Evolutionary conservation across 1,284 basidiomycete genomes (phyloP).

Genomic region (Hemileia vastatrix): DNA sequence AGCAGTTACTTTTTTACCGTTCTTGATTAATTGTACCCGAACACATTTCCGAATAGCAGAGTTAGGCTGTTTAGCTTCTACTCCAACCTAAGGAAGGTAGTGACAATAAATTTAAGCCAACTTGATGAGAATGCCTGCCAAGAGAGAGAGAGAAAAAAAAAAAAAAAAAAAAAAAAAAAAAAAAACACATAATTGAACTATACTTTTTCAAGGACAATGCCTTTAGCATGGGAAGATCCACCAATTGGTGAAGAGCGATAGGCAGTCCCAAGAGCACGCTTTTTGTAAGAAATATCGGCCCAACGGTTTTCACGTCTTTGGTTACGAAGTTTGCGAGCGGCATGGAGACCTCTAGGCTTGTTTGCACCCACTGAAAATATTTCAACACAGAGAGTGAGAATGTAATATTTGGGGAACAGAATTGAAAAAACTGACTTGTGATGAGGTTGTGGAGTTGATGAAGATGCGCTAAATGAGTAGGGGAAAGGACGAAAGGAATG

Average conservation of each 20-base stretch:
- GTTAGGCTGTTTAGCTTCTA: slow-evolving; percentile 93
- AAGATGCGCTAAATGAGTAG: too few species aligned
- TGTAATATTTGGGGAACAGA: too few species aligned
- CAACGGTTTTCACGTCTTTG: slow-evolving; percentile 94
- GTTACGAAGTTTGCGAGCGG: slow-evolving; percentile 94
- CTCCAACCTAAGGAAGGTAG: slow-evolving; percentile 47
- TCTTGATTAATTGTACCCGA: slow-evolving; percentile 99
- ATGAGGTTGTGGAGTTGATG: too few species aligned
- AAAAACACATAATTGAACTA: too few species aligned
- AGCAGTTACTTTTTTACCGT: slow-evolving; percentile 98
- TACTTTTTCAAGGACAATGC: slow-evolving; percentile 99
- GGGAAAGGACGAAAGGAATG: too few species aligned
- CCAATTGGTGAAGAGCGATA: slow-evolving; percentile 99
- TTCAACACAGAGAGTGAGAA: too few species aligned
- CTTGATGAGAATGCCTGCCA: neutral
- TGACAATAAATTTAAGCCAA: too few species aligned
- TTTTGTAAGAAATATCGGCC: slow-evolving; percentile 99
- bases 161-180: too few species aligned
- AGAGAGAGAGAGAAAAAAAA: neutral
- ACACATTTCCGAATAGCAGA: slow-evolving; percentile 99
- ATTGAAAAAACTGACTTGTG: too few species aligned
- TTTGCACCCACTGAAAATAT: slow-evolving; percentile 21
- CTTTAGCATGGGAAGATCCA: slow-evolving; percentile 99
- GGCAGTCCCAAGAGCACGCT: slow-evolving; percentile 97
- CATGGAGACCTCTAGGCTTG: slow-evolving; percentile 96